Base-by-base conservation (phyloP, 306 rosid genomes). In the Prunus armeniaca region DNA sequence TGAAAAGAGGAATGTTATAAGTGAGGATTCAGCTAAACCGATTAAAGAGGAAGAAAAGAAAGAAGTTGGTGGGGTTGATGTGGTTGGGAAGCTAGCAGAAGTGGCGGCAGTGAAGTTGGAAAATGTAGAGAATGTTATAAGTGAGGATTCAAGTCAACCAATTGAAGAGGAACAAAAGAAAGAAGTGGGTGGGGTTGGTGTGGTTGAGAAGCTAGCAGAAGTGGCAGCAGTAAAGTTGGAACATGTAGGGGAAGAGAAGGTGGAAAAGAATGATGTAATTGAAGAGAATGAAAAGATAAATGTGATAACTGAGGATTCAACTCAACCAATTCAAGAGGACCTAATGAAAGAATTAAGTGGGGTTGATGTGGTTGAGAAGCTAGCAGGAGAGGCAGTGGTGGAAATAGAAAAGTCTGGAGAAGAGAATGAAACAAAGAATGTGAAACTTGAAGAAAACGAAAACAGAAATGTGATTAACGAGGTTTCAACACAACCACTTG, bases 31-130 rank as follows among this genome's bases (percentile, higher is more conserved):
- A 41, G 57, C 61, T 43, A 43, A 45, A 73, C 68, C 77, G 46
- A 45, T 45, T 46, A 6, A 43, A 18, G 69, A 9, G 14, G 69
- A 73, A 15, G 58, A 83, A 76, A 84, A 76, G 85, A 81, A 85
- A 60, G 88, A 63, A 76, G 19, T 34, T 20, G 81, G 73, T 46
- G 74, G 69, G 74, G 65, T 76, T 46, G 79, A 70, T 41, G 61
- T 43, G 24, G 82, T 61, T 71, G 69, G 27, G 47, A 74, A 74
- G 69, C 60, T 73, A 60, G 69, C 25, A 27, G 76, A 58, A 2
- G 57, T 24, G 12, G 57, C 56, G 41, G 28, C 5, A 11, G 56
- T 73, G 43, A 20, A 73, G 76, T 15, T 27, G 2, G 60, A 61
- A 28, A 46, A 46, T 12, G 28, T 28, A 45, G 77, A 12, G 14